Evolutionary conservation across 2,329 filamentous ascomycete species (phyloP), one percentile per base, ranked within the genome.

Genomic region (Colletotrichum tamarilloi): DNA sequence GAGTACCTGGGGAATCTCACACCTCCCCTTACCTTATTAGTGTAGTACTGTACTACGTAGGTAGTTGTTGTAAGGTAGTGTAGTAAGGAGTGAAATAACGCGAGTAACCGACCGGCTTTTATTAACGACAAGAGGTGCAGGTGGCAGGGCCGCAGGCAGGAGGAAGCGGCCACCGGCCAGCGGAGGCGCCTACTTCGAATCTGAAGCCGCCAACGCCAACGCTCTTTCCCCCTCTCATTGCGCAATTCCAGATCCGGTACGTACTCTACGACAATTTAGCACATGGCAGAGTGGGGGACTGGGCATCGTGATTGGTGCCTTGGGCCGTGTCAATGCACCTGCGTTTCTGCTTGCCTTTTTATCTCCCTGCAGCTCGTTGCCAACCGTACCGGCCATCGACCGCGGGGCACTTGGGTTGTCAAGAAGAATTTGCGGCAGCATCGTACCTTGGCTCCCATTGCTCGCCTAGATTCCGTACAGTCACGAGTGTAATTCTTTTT

Each of bases 221-320:
- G 46, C 67, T 56, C 55, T 65, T 42, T 32, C 58, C 65, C 67
- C 67, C 67, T 64, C 70, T 65, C 67, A 73, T 73, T 71, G 71
- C 67, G 67, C 71, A 71, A 73, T 73, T 55, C 67, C 60, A 69
- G 58, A 57, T 32, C 19, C 32, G 56, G 71, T 62, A 73, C 71
- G 71, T 71, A 66, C 22, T 24, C 3, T 3, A 11, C 35, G 35
- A 66, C 67, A 66, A 52, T 59, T 59, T 71, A 8, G 60, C 67
- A 73, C 71, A 73, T 66, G 62, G 71, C 32, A 14, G 62, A 57
- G 70, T 72, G 67, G 67, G 62, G 71, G 67, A 19, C 49, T 52
- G 56, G 60, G 49, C 56, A 53, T 11, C 49, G 62, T 65, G 71
- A 73, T 73, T 73, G 70, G 69, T 57, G 38, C 52, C 52, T 64